A percentile compares a stretch with the other conserved stretches of the same genome.
These are phyloP conservation scores for Paraphoma chrysanthemicola DNA, from an alignment of 2,329 filamentous ascomycete species.

Conservation along the genomic window DNA sequence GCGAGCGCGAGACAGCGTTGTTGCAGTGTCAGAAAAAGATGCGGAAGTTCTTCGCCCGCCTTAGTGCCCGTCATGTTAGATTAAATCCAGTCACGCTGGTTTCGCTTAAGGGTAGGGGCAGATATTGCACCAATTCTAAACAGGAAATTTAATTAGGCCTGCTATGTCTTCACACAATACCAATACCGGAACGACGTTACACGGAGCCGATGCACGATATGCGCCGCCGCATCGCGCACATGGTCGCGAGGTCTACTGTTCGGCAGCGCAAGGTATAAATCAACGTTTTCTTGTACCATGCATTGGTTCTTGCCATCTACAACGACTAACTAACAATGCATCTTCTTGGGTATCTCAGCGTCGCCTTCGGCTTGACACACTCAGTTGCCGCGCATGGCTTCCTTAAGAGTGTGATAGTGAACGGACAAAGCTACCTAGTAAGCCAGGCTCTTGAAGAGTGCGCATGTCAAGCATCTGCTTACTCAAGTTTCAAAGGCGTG, in stretches of 20 bases:
- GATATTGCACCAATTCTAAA: conserved; percentile 5
- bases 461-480: too few species aligned
- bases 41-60: too few species aligned
- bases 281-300: not conserved
- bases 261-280: too few species aligned
- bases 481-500: conserved; percentile 7
- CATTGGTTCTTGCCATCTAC: not conserved
- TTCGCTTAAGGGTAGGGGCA: not conserved
- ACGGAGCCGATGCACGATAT: not conserved
- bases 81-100: not conserved
- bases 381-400: conserved; percentile 14
- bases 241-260: too few species aligned
- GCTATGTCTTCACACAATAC: not conserved
- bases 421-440: conserved; percentile 16
- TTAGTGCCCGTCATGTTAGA: too few species aligned
- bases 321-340: not conserved
- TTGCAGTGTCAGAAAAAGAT: too few species aligned
- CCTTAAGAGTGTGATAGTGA: conserved; percentile 21
- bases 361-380: not conserved
- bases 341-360: not conserved
- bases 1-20: conserved; percentile 59
- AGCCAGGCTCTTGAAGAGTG: too few species aligned
- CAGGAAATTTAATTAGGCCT: not conserved
- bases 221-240: not conserved
- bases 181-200: not conserved